Evolutionary conservation across 1,284 basidiomycete species (phyloP), one percentile per base, ranked within the genome.

Genomic region (Fomitopsis schrenkii): DNA sequence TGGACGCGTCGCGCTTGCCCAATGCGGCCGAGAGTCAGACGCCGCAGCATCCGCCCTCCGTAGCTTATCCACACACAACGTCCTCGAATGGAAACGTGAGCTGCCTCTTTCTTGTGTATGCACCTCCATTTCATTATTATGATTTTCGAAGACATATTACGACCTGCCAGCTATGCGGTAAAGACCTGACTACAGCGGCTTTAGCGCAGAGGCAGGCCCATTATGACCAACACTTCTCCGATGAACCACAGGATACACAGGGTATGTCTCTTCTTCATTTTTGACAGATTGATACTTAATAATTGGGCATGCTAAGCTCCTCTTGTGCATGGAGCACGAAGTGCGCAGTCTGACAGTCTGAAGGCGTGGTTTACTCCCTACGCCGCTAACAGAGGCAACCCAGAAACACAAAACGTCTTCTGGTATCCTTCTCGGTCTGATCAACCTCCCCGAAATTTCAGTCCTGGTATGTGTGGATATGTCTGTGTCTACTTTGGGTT

Each of bases 371-470:
- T 42, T 45, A 52, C 59, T 28, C 54, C 59, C 12, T 56, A 60
- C 41, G 15, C 15, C 61, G 9, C 59, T 8, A 60, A 60, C 59
- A 56, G 15, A n/a, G 59, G 59, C 28, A 50, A 60, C 36, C 50
- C 50, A 8, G 46, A 66, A 17, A 66, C 72, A 38, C 63, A 77
- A 40, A 88, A 90, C 65, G 58, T 76, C 1, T 93, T 91, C 70
- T 93, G 90, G 91, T 76, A 86, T 71, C 72, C 82, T 12, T 66
- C 81, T 5, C 76, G 77, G 60, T 63, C 70, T 2, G 70, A 62
- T 2, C 63, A 74, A 2, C 86, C 88, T n/a, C 93, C 93, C 0
- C 62, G 67, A 4, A 93, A 91, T 68, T 88, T 84, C 68, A 85
- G 84, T 0, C 92, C 93, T 60, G 88, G 92, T 91, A 70, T 28